These are phyloP conservation scores for Aleurites moluccanus DNA, from an alignment of 441 rosid genomes.

Conservation along the genomic window DNA sequence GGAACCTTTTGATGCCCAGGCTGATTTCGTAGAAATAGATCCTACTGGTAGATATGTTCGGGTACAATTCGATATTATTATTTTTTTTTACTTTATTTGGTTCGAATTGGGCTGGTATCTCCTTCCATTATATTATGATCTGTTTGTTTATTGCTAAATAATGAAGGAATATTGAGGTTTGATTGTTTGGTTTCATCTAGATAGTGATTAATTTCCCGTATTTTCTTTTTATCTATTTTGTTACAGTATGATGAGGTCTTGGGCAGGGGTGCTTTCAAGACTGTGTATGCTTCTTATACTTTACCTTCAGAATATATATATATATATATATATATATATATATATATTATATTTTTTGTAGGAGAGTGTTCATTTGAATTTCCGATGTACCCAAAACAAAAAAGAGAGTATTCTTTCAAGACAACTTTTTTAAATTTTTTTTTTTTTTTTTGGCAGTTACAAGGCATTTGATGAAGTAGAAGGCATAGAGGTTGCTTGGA, in stretches of 20 bases:
- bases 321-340: no score
- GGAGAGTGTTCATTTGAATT: no score
- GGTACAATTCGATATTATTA: slow-evolving; percentile 38
- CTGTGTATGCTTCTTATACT: slow-evolving; percentile 51
- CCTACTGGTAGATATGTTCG: slow-evolving; percentile 63
- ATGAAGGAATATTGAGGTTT: background rate
- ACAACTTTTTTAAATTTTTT: no score
- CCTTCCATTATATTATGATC: no score
- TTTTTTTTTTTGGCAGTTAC: slow-evolving; percentile 37
- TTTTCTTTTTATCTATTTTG: slow-evolving; percentile 16
- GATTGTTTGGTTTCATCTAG: no score
- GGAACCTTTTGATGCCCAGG: slow-evolving; percentile 28
- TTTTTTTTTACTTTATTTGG: background rate
- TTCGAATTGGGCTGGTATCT: no score
- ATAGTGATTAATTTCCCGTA: background rate
- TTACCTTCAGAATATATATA: no score
- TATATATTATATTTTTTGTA: no score
- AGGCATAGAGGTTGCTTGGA: slow-evolving; percentile 86
- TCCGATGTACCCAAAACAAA: no score
- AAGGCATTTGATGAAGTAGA: slow-evolving; percentile 69
- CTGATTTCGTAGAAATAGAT: slow-evolving; percentile 55
- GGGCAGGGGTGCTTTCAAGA: slow-evolving; percentile 85
- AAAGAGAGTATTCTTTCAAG: background rate
- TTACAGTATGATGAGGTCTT: slow-evolving; percentile 58
- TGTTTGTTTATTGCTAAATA: background rate